Percentiles rank a stretch among this genome's conserved stretches.
These are phyloP conservation scores for Aphanomyces invadans DNA, from an alignment of 352 stramenopile species.

Conservation along the genomic window DNA sequence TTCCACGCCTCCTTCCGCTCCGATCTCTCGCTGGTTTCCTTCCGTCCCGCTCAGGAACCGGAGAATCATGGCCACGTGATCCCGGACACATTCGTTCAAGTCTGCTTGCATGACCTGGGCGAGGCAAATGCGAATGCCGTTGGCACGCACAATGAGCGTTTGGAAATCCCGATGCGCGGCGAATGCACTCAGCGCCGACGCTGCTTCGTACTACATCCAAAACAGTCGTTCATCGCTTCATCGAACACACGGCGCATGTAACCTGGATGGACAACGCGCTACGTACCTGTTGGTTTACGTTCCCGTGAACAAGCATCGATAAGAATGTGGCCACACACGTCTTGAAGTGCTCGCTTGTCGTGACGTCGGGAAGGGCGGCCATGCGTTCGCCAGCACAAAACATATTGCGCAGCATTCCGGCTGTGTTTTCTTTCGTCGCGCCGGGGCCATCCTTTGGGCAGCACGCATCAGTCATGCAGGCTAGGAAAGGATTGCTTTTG, in stretches of 20 bases:
- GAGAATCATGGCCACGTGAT: constrained; percentile 2
- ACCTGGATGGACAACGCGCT: background rate
- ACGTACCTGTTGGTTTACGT: constrained; percentile 9
- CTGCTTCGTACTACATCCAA: constrained; percentile 21
- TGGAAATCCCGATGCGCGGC: constrained; percentile 15
- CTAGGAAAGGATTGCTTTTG: too few species aligned
- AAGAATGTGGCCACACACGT: background rate
- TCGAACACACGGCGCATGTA: too few species aligned
- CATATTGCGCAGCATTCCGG: constrained; percentile 8
- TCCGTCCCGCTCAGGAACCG: constrained; percentile 13
- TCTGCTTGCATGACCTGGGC: background rate
- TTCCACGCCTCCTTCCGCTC: constrained; percentile 6
- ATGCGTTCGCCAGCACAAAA: background rate
- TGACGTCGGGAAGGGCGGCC: background rate
- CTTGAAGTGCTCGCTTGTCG: background rate
- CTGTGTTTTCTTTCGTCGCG: constrained; percentile 15
- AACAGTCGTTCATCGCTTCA: background rate
- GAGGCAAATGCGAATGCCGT: constrained; percentile 20
- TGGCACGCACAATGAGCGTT: background rate
- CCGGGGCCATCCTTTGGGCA: constrained; percentile 7
- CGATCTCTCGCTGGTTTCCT: constrained; percentile 22
- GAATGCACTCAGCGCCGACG: constrained; percentile 4
- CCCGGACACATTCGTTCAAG: constrained; percentile 9
- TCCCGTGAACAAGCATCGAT: background rate
- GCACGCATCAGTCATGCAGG: too few species aligned